Conservation (phyloP, 192 early-diverging fungal species). For the Coemansia sp. region DNA sequence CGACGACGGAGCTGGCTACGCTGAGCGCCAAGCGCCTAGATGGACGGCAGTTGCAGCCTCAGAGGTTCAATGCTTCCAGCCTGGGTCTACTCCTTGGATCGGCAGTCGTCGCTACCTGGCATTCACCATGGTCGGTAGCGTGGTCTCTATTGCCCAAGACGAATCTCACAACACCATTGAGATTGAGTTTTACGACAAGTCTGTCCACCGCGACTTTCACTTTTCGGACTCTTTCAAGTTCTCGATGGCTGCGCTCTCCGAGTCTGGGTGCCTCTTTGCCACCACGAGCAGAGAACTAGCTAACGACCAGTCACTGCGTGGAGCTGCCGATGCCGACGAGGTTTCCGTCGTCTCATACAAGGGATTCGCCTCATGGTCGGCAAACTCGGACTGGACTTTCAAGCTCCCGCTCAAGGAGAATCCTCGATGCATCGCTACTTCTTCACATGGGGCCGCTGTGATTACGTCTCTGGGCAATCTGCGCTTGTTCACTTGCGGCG, state of each 20-base stretch:
- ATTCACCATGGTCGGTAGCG: conserved; percentile 83
- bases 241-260: conserved; percentile 74
- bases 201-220: conserved; percentile 72
- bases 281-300: conserved; percentile 45
- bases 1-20: conserved; percentile 80
- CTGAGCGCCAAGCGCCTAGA: conserved; percentile 43
- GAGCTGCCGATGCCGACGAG: conserved; percentile 53
- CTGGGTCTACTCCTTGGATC: conserved; percentile 73
- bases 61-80: conserved; percentile 68
- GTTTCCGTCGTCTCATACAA: conserved; percentile 72
- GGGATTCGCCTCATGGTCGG: conserved; percentile 69
- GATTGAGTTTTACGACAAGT: conserved; percentile 89
- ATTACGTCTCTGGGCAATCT: conserved; percentile 76
- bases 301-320: conserved; percentile 55
- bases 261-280: conserved; percentile 73
- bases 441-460: conserved; percentile 64
- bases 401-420: conserved; percentile 70
- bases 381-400: conserved; percentile 77
- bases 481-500: conserved; percentile 76
- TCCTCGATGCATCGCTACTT: conserved; percentile 72
- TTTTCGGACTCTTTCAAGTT: conserved; percentile 81
- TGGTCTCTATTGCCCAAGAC: conserved; percentile 71
- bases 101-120: conserved; percentile 67
- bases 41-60: conserved; percentile 22
- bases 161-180: conserved; percentile 72